Percentiles rank a stretch among this genome's conserved stretches.
Conservation (phyloP, 495 filamentous ascomycete species). For the Xylaria palmicola region DNA sequence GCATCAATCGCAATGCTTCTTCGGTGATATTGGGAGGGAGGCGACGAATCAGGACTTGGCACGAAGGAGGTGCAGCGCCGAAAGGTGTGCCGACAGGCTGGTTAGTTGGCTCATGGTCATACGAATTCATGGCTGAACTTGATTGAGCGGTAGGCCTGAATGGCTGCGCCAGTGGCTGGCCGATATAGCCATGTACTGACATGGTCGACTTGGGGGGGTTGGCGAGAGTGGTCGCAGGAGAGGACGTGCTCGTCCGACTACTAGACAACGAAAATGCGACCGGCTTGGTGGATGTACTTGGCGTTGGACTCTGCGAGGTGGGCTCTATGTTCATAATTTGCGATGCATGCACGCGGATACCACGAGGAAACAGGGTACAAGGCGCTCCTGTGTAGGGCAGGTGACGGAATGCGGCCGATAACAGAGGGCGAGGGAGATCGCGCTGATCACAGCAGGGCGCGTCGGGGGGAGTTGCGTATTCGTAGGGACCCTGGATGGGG, state of each 20-base stretch:
- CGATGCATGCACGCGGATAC: slow-evolving; percentile 38
- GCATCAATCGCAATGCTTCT: slow-evolving; percentile 74
- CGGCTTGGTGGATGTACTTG: slow-evolving; percentile 32
- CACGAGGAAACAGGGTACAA: slow-evolving; percentile 11
- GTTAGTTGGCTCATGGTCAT: slow-evolving; percentile 45
- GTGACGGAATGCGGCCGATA: slow-evolving; percentile 19
- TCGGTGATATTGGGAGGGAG: slow-evolving; percentile 71
- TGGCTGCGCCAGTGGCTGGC: slow-evolving; percentile 29
- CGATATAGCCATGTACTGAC: slow-evolving; percentile 37
- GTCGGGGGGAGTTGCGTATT: slow-evolving; percentile 22
- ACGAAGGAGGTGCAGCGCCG: slow-evolving; percentile 37
- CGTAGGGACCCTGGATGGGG: not conserved
- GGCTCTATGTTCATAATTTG: slow-evolving; percentile 46
- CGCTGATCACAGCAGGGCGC: slow-evolving; percentile 41
- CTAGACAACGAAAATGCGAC: slow-evolving; percentile 35
- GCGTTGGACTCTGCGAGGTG: slow-evolving; percentile 31
- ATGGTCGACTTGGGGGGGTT: slow-evolving; percentile 35
- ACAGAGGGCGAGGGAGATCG: slow-evolving; percentile 36
- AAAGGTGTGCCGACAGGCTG: slow-evolving; percentile 54
- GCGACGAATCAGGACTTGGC: slow-evolving; percentile 65
- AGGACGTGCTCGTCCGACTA: slow-evolving; percentile 37
- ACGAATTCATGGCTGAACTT: slow-evolving; percentile 42
- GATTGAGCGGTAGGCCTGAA: slow-evolving; percentile 31
- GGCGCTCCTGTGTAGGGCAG: slow-evolving; percentile 17
- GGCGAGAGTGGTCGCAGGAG: slow-evolving; percentile 26